Percentiles rank a stretch among this genome's conserved stretches.
These are phyloP conservation scores for Arthrobotrys pseudoclavata DNA, from an alignment of 2,329 filamentous ascomycete species.

Conservation along the genomic window DNA sequence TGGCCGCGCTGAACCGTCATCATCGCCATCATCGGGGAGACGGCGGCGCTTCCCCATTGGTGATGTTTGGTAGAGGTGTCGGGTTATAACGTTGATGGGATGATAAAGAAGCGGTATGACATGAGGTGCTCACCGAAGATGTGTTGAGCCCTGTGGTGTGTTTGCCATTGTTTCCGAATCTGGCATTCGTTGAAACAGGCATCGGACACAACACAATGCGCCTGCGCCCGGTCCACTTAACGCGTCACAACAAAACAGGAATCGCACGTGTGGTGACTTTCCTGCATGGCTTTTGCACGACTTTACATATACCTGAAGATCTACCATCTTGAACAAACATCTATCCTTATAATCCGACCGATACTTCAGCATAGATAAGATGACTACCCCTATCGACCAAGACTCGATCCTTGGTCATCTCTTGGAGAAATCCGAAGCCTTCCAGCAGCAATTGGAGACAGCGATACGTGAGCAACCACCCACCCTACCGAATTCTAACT, in stretches of 20 bases:
- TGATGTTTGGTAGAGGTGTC: conserved; percentile 27
- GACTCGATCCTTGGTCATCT: conserved; percentile 18
- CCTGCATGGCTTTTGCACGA: not conserved
- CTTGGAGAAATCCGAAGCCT: conserved; percentile 17
- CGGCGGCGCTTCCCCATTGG: conserved; percentile 49
- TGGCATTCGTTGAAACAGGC: conserved; percentile 19
- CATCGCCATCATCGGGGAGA: conserved; percentile 2
- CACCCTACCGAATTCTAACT: not conserved
- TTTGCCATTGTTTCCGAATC: conserved; percentile 19
- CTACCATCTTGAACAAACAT: not conserved
- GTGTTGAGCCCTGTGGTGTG: conserved; percentile 25
- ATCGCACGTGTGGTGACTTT: not conserved
- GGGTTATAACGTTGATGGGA: conserved; percentile 23
- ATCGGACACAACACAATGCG: conserved; percentile 8
- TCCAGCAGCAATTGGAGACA: conserved; percentile 20
- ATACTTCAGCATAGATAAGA: not conserved
- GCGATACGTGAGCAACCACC: conserved; percentile 18
- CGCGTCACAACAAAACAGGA: conserved; percentile 24
- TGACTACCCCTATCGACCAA: not conserved
- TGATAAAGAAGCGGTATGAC: not conserved
- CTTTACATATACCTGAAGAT: not conserved
- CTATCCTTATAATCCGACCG: not conserved
- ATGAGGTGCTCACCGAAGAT: not conserved
- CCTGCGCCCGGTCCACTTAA: not conserved
- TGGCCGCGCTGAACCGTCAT: not conserved